Conservation (phyloP, 345 rosid species). For the Dipteronia dyeriana region DNA sequence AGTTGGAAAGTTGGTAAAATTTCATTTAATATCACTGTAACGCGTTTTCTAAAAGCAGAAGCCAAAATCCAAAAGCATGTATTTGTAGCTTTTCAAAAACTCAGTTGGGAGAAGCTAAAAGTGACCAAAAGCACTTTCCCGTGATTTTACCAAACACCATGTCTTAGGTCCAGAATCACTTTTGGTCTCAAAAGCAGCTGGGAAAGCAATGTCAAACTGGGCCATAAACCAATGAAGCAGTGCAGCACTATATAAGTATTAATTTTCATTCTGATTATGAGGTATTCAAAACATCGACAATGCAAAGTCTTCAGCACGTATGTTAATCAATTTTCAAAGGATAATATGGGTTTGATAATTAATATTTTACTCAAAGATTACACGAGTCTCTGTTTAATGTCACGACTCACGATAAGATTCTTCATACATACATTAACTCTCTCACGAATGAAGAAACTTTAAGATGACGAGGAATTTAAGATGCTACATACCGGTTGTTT, state of each 20-base stretch:
- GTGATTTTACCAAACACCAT: no score
- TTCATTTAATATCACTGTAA: no score
- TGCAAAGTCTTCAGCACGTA: background rate
- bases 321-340: background rate
- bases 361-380: background rate
- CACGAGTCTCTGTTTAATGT: background rate
- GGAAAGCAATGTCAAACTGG: no score
- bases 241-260: background rate
- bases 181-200: no score
- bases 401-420: background rate
- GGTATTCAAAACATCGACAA: background rate
- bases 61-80: no score
- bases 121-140: no score
- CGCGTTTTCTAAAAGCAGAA: no score
- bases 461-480: background rate
- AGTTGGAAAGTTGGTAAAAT: no score
- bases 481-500: background rate
- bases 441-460: background rate
- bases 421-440: background rate
- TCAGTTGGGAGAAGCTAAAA: no score
- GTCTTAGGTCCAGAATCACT: no score
- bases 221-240: background rate
- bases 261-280: constrained; percentile 2
- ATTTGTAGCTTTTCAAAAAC: no score
- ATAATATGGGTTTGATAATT: background rate